Conservation (phyloP, 1,284 basidiomycete species). For the Malassezia furfur region DNA sequence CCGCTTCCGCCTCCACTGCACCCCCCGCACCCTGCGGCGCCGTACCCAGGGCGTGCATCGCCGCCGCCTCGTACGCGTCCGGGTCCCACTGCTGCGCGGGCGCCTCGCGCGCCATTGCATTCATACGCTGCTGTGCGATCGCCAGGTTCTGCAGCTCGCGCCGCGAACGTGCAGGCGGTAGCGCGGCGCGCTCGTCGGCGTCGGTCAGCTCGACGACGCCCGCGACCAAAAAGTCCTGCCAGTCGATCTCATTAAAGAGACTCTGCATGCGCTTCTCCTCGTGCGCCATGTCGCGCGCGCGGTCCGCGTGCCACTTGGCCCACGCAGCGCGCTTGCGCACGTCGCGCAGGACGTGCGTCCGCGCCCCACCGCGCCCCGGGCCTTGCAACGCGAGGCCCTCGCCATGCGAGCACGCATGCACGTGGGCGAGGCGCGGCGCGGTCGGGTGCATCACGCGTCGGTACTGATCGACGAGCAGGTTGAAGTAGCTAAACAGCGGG, state of each 20-base stretch:
- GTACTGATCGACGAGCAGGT: conserved; percentile 92
- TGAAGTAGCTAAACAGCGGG: conserved; percentile 92
- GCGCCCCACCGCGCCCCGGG: conserved; percentile 27
- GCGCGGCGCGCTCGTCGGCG: conserved; percentile 67
- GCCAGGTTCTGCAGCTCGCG: conserved; percentile 94
- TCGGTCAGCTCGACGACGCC: conserved; percentile 97
- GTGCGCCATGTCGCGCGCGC: conserved; percentile 74
- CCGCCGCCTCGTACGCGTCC: conserved; percentile 52
- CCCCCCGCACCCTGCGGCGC: not conserved
- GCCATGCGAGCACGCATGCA: conserved; percentile 50
- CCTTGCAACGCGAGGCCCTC: conserved; percentile 7
- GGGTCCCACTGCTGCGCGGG: conserved; percentile 37
- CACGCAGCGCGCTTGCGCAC: conserved; percentile 71
- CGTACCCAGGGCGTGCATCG: conserved; percentile 45
- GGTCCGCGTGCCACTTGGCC: conserved; percentile 72
- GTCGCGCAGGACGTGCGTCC: conserved; percentile 69
- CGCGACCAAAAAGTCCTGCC: conserved; percentile 98
- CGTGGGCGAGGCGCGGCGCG: conserved; percentile 61
- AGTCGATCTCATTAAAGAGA: conserved; percentile 82
- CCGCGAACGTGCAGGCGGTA: conserved; percentile 88
- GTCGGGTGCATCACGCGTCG: conserved; percentile 77
- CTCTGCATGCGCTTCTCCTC: conserved; percentile 59
- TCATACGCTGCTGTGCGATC: conserved; percentile 92
- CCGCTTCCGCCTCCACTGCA: conserved; percentile 59
- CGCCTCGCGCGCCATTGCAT: conserved; percentile 90